Evolutionary conservation across 2,329 filamentous ascomycete species (phyloP).

Genomic region (Phyllosticta citriasiana): DNA sequence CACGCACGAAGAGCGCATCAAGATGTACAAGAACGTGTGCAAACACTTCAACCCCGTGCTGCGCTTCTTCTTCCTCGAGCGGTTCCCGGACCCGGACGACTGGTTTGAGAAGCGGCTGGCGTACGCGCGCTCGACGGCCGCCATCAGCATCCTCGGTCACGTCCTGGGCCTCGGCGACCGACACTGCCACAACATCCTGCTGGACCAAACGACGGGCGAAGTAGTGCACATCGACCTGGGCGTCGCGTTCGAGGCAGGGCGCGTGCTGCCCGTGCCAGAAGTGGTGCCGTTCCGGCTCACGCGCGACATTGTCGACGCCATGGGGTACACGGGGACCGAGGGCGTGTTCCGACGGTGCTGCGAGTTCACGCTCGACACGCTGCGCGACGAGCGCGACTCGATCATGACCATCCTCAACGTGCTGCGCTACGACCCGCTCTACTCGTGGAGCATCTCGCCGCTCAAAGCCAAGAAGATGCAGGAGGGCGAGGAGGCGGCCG

Average conservation of each 20-base stretch:
- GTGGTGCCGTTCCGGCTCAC: conserved; percentile 92
- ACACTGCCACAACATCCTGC: conserved; percentile 92
- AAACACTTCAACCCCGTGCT: conserved; percentile 85
- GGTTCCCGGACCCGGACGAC: conserved; percentile 85
- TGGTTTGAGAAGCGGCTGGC: conserved; percentile 87
- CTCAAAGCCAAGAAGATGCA: conserved; percentile 57
- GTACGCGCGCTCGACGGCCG: conserved; percentile 87
- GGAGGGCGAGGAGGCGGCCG: conserved; percentile 33
- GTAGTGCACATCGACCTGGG: conserved; percentile 95
- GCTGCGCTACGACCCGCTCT: conserved; percentile 91
- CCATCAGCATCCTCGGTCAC: conserved; percentile 90
- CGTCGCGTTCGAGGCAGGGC: conserved; percentile 92
- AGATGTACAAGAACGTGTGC: conserved; percentile 66
- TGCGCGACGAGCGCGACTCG: conserved; percentile 89
- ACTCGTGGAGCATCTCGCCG: conserved; percentile 84
- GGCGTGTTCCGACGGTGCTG: conserved; percentile 96
- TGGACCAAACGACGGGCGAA: conserved; percentile 83
- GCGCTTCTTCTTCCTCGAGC: conserved; percentile 94
- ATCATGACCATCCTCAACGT: conserved; percentile 99
- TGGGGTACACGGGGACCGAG: conserved; percentile 91
- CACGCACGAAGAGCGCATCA: conserved; percentile 59
- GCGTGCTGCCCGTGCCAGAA: conserved; percentile 90
- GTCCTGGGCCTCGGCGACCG: conserved; percentile 87
- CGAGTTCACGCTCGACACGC: conserved; percentile 89
- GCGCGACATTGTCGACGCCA: conserved; percentile 88